Evolutionary conservation across 306 rosid species (phyloP), one percentile per base, ranked within the genome.

Genomic region (Mimosa pudica): DNA sequence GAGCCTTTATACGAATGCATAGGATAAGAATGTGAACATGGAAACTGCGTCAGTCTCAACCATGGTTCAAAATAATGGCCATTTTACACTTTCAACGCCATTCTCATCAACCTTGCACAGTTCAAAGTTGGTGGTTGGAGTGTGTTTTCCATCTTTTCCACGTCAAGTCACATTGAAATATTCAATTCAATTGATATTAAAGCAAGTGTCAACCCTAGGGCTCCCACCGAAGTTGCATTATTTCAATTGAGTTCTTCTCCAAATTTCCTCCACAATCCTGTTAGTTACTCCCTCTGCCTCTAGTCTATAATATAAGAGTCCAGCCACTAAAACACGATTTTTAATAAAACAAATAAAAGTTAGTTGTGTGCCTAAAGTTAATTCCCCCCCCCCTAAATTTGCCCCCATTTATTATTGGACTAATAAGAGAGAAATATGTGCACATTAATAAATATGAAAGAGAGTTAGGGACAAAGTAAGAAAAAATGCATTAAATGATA

Each of bases 1-100:
- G 12, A 57, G 51, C 33, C 14, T n/a, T n/a, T 14, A 9, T 18
- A 10, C 8, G 4, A 18, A 69, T 2, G 10, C 32, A 69, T 9
- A 18, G 1, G 17, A 69, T 45, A 69, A 42, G 36, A 69, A 44
- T 44, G 33, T 14, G 6, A 5, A 18, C 38, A 45, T 70, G 73
- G 17, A 20, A 30, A 70, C 74, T 20, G 36, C 18, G 55, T 69
- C 57, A 70, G 41, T 45, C 49, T 70, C 74, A 70, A 70, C 38
- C 20, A 20, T 11, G 10, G 2, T 20, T 70, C 20, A 14, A 67
- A 65, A 2, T 6, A 65, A 10, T 8, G 71, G 12, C 33, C 72
- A 1, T 67, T 41, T 17, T 17, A n/a, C 49, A 8, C 51, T 30
- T 32, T 63, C 42, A 33, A 69, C 73, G 12, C 45, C 73, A 69